Conservation (phyloP, 164 flowering plant genomes). For the Vitis labrusca region DNA sequence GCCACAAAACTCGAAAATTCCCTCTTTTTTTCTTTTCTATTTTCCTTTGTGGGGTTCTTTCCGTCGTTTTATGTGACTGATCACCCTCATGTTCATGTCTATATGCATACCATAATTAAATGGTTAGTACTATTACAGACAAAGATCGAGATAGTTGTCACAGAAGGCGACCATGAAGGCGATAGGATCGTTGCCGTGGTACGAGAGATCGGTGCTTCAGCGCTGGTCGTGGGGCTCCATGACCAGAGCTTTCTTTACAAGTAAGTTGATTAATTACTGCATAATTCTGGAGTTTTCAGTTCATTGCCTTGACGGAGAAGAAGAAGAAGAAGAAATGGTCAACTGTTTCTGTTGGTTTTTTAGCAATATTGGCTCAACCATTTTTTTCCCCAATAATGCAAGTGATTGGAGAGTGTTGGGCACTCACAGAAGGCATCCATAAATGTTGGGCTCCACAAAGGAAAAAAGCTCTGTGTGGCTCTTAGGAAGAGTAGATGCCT, state of each 20-base stretch:
- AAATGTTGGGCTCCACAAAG: slow-evolving; percentile 1
- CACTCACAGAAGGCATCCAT: too few species aligned
- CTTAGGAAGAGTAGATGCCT: too few species aligned
- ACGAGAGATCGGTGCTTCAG: slow-evolving; percentile 70
- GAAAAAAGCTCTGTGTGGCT: background rate
- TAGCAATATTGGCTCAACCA: too few species aligned
- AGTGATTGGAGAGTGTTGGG: too few species aligned
- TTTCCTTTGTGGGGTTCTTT: background rate
- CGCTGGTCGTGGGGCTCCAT: slow-evolving; percentile 84
- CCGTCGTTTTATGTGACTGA: background rate
- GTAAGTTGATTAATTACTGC: slow-evolving; percentile 27
- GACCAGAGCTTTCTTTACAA: slow-evolving; percentile 82
- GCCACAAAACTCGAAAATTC: background rate
- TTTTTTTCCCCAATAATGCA: too few species aligned
- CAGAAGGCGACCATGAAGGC: slow-evolving; percentile 75
- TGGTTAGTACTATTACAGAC: slow-evolving; percentile 46
- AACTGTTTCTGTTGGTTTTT: too few species aligned
- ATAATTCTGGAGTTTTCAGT: too few species aligned
- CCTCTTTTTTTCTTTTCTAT: background rate
- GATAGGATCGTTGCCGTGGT: slow-evolving; percentile 49
- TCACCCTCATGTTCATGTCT: background rate
- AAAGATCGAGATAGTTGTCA: slow-evolving; percentile 80
- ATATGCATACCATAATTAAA: slow-evolving; percentile 5
- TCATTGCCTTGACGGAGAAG: too few species aligned
- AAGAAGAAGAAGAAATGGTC: too few species aligned